A percentile compares a stretch with the other conserved stretches of the same genome.
Conservation (phyloP, 148 eudicot genomes). For the Nepenthes gracilis region DNA sequence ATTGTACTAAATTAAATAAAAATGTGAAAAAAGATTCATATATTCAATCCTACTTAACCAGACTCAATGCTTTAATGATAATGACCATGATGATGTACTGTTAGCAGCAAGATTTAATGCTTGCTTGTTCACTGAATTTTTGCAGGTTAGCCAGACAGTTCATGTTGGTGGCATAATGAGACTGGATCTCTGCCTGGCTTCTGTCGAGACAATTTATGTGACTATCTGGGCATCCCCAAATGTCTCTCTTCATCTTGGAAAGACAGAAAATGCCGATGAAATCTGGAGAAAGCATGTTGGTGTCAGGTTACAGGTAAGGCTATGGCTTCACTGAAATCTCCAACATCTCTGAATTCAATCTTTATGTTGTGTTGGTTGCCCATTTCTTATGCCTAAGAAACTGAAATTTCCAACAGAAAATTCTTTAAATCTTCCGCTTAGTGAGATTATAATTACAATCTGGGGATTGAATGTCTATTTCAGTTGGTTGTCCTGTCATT, state of each 20-base stretch:
- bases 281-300: constrained; percentile 79
- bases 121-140: constrained; percentile 5
- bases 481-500: too few relatives aligned
- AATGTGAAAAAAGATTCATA: too few relatives aligned
- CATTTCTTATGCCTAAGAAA: background rate
- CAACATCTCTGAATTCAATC: background rate
- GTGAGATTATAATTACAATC: too few relatives aligned
- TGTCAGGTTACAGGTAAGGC: constrained; percentile 70
- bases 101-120: background rate
- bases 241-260: constrained; percentile 82
- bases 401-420: too few relatives aligned
- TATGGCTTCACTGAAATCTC: background rate
- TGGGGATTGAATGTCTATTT: too few relatives aligned
- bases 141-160: constrained; percentile 77
- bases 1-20: too few relatives aligned
- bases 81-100: background rate
- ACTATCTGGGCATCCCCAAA: constrained; percentile 74
- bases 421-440: too few relatives aligned
- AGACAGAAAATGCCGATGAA: constrained; percentile 88
- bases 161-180: constrained; percentile 83
- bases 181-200: constrained; percentile 64
- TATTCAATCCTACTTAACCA: background rate
- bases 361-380: background rate
- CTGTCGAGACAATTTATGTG: constrained; percentile 78
- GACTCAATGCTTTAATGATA: background rate